Base-by-base conservation (phyloP, 805 yeast species). In the Candida odintsovae region DNA sequence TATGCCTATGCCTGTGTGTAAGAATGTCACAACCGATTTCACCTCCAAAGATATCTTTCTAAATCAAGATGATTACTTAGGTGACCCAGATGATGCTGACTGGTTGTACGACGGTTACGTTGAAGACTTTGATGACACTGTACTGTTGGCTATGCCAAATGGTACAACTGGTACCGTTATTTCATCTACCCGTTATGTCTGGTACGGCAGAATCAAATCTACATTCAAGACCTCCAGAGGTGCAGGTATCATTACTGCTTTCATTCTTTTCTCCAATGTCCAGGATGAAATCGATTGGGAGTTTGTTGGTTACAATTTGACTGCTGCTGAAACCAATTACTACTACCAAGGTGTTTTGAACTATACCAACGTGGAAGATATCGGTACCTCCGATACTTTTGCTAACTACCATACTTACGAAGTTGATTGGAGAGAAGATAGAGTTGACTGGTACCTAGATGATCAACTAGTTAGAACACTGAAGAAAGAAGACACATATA, bases 261-360 rank as follows among this genome's bases (percentile, higher is more conserved):
- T 82, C 58, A 88, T 90, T 65, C 64, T 88, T 44, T 83, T 80
- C 66, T 86, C 96, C 8, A 86, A 86, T 62, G 88, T 83, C 38
- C 81, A 86, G 72, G 97, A 90, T 71, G 97, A 90, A 74, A 76
- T 90, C 57, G 97, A 90, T 76, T 82, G 68, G 61, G 97, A 90
- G 70, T 83, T 81, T 55, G 83, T 89, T 52, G 98, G 98, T 49
- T 76, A 77, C 58, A 78, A 85, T 59, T 66, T 86, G 58, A 73
- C 75, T 28, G 62, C 66, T 20, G 86, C 82, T 2, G 90, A 90
- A 72, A 72, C 90, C 23, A 90, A 90, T 68, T 90, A 63, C 73
- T 90, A 86, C 71, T 81, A 78, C 64, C 81, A 84, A 62, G 97
- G 92, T 64, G 65, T 70, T 28, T 70, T 81, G 60, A 77, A 86